Conservation (phyloP, 495 filamentous ascomycete species). For the Daldinia decipiens region DNA sequence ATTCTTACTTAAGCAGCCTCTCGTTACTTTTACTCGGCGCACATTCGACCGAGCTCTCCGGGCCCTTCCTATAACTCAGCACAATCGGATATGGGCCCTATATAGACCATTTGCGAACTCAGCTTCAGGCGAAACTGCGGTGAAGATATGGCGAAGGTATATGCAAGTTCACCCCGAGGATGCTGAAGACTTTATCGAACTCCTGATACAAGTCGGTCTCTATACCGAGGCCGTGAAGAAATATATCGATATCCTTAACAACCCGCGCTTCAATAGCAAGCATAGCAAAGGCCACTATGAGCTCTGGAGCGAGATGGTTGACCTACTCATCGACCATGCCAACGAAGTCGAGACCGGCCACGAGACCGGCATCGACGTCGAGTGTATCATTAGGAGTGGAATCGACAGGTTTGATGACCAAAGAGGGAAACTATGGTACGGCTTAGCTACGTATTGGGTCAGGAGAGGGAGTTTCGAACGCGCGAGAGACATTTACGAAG, state of each 20-base stretch:
- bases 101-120: slow-evolving; percentile 94
- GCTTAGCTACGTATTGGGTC: slow-evolving; percentile 96
- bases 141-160: slow-evolving; percentile 94
- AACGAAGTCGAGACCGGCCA: slow-evolving; percentile 83
- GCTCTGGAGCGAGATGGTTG: slow-evolving; percentile 98
- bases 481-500: slow-evolving; percentile 93
- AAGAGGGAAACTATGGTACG: slow-evolving; percentile 95
- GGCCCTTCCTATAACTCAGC: slow-evolving; percentile 95
- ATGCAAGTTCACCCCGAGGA: slow-evolving; percentile 99
- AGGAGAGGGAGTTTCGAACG: slow-evolving; percentile 88
- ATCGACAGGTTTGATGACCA: slow-evolving; percentile 95
- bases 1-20: slow-evolving; percentile 89
- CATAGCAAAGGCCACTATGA: slow-evolving; percentile 94
- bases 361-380: slow-evolving; percentile 86
- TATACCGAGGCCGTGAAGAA: slow-evolving; percentile 94
- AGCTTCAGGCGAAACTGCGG: slow-evolving; percentile 87
- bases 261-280: slow-evolving; percentile 90
- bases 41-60: slow-evolving; percentile 95
- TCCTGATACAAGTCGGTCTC: slow-evolving; percentile 81
- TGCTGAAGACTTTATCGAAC: slow-evolving; percentile 91
- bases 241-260: slow-evolving; percentile 94
- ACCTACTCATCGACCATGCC: slow-evolving; percentile 90
- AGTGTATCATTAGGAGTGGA: slow-evolving; percentile 92
- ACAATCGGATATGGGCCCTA: slow-evolving; percentile 95
- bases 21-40: slow-evolving; percentile 87